phyloP scores from a whole-genome alignment of 78 protist species.

The Pelomyxa schiedti region DNA sequence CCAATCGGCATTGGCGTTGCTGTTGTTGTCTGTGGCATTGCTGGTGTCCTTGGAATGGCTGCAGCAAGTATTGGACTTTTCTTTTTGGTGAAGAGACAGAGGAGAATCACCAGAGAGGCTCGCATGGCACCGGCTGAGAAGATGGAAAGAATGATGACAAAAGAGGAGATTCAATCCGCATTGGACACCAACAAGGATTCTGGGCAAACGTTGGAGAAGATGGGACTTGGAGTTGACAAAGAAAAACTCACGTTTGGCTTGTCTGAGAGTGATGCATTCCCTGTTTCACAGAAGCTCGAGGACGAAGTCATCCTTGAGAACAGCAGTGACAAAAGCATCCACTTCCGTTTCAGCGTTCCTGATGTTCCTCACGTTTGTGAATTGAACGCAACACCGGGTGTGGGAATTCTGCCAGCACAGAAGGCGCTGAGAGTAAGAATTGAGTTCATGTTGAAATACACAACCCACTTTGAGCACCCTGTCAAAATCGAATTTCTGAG shows the following conservation, averaged over 20 bases:
- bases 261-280: background rate
- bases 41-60: too few species aligned
- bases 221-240: too few species aligned
- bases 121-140: too few species aligned
- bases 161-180: too few species aligned
- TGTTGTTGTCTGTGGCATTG: too few species aligned
- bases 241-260: background rate
- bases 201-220: too few species aligned
- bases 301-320: background rate
- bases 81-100: too few species aligned
- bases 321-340: background rate
- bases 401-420: background rate
- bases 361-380: background rate
- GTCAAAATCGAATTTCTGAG: background rate
- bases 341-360: background rate
- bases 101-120: too few species aligned
- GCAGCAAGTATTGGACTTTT: too few species aligned
- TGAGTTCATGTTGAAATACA: background rate
- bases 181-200: too few species aligned
- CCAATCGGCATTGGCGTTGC: too few species aligned
- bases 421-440: background rate
- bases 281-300: background rate
- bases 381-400: background rate
- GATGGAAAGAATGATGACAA: too few species aligned
- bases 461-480: background rate